A percentile compares a stretch with the other conserved stretches of the same genome.
These are phyloP conservation scores for Cutaneotrichosporon curvatum DNA, from an alignment of 1,284 basidiomycete genomes.

Conservation along the genomic window DNA sequence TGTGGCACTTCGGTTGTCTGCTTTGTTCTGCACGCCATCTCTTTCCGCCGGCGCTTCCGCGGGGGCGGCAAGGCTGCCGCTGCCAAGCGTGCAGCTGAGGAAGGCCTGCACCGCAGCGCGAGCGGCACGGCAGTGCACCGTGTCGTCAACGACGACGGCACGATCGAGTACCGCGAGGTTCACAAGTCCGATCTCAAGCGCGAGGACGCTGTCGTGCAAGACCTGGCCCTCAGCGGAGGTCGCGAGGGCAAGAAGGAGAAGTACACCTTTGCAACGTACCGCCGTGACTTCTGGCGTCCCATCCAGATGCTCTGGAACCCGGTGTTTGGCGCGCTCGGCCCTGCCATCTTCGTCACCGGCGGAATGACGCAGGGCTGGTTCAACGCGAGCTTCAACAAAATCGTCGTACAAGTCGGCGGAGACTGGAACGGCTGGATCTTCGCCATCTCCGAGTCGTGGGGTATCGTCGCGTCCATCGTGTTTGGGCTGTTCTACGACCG, in stretches of 20 bases:
- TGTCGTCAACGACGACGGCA: slow-evolving; percentile 12
- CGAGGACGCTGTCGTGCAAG: slow-evolving; percentile 15
- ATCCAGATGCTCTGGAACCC: slow-evolving; percentile 15
- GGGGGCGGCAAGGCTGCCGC: neutral
- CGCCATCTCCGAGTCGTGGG: slow-evolving; percentile 13
- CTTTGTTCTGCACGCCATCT: slow-evolving; percentile 9
- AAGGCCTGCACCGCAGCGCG: no score
- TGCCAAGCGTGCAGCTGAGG: no score
- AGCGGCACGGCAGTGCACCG: slow-evolving; percentile 1
- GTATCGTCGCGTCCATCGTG: slow-evolving; percentile 12
- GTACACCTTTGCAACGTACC: slow-evolving; percentile 1
- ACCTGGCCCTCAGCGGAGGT: slow-evolving; percentile 7
- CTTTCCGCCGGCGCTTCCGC: slow-evolving; percentile 14
- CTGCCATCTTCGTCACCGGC: slow-evolving; percentile 13
- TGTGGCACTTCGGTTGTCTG: slow-evolving; percentile 6
- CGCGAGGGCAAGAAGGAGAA: neutral
- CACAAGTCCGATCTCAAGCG: slow-evolving; percentile 4
- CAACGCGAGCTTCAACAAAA: slow-evolving; percentile 16
- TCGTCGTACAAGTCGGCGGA: slow-evolving; percentile 13
- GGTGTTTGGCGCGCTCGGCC: slow-evolving; percentile 12
- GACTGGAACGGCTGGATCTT: slow-evolving; percentile 20
- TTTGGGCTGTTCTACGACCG: slow-evolving; percentile 18
- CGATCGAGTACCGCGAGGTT: slow-evolving; percentile 11
- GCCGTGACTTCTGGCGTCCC: slow-evolving; percentile 10
- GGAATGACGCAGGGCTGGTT: slow-evolving; percentile 19